A percentile compares a stretch with the other conserved stretches of the same genome.
phyloP scores from a whole-genome alignment of 805 yeast species.

The Candida bentonensis region DNA sequence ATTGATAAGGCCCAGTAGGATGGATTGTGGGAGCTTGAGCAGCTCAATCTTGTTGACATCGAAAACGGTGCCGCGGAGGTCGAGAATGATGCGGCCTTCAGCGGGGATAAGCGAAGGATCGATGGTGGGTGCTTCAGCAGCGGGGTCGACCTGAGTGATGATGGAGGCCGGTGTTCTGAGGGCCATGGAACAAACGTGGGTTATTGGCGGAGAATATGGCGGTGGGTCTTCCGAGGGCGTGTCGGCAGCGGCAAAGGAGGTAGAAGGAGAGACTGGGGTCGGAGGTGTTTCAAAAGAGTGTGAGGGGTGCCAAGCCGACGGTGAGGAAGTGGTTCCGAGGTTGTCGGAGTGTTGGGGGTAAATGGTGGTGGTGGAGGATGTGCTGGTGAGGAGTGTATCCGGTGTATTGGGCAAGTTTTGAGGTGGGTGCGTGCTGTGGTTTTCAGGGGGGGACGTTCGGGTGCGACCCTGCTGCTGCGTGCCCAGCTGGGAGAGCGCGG shows the following conservation, averaged over 20 bases:
- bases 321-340: not conserved
- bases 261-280: conserved; percentile 1
- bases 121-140: not conserved
- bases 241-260: not conserved
- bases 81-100: conserved; percentile 34
- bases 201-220: conserved; percentile 14
- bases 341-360: too few relatives aligned
- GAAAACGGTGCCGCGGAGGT: conserved; percentile 62
- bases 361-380: not conserved
- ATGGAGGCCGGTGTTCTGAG: conserved; percentile 22
- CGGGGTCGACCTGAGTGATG: conserved; percentile 49
- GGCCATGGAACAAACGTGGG: conserved; percentile 12
- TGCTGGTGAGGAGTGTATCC: too few relatives aligned
- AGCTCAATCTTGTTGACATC: conserved; percentile 76
- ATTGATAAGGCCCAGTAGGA: conserved; percentile 62
- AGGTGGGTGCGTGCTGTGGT: too few relatives aligned
- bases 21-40: conserved; percentile 83
- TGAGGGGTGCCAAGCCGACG: not conserved
- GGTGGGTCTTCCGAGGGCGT: conserved; percentile 8
- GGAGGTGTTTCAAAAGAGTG: not conserved
- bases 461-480: too few relatives aligned
- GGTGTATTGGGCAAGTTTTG: too few relatives aligned
- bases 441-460: too few relatives aligned
- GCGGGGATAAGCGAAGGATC: not conserved
- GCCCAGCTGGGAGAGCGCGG: too few relatives aligned